Evolutionary conservation across 2,329 filamentous ascomycete species (phyloP), one percentile per base, ranked within the genome.

Genomic region (Juglanconis oblonga): DNA sequence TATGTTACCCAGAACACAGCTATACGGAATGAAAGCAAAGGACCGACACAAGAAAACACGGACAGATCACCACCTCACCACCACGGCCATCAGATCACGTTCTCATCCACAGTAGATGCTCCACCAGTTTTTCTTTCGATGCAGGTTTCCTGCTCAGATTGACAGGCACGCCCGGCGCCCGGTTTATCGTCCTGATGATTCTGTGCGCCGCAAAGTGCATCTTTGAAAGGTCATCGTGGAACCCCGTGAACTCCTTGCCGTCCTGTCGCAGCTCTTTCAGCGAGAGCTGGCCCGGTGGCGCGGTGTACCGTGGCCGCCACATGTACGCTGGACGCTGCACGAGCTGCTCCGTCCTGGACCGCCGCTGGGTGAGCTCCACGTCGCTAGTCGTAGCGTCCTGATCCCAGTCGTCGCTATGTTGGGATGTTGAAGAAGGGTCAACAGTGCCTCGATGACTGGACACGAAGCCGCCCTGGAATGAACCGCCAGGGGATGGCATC

Each of bases 301-400:
- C 45, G 7, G 14, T 36, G 47, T 48, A 56, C 3, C 11, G 57
- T 33, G 60, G 61, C 50, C 61, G 58, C 58, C 29, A 48, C 11
- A 48, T n/a, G 31, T 54, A 62, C 31, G 51, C 59, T 45, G 64
- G 65, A 29, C 53, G 64, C n/a, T 59, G 58, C 1, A 55, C 58
- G 33, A 64, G 66, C 5, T 58, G 59, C 47, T 38, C 63, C n/a
- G 10, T 17, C 49, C 7, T 7, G 9, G 14, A 44, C 31, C 47
- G 8, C 17, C 47, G 24, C 24, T 24, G 11, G 31, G 13, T 32
- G 5, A 17, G 9, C 9, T 13, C 4, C 24, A 14, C 4, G 31
- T 47, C 36, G 4, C 36, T 24, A 5, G 35, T 40, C 14, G 24
- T 3, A 4, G 8, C 24, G 17, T 6, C 3, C 24, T 13, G 13